Percentiles rank a stretch among this genome's conserved stretches.
phyloP scores from a whole-genome alignment of 2,329 filamentous ascomycete genomes.

The Talaromyces sp. region DNA sequence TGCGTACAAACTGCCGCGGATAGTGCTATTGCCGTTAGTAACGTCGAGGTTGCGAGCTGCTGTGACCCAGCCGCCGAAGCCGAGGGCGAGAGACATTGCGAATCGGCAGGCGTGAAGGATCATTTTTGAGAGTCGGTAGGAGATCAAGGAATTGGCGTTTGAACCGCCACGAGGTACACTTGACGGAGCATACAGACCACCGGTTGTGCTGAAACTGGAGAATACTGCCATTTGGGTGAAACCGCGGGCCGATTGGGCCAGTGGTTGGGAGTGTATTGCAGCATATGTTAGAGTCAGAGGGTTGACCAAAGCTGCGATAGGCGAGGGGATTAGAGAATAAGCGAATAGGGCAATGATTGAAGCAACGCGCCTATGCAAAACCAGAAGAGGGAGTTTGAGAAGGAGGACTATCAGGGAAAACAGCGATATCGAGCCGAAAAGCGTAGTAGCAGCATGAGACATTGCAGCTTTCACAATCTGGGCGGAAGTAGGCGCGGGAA shows the following conservation, averaged over 20 bases:
- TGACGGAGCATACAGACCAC: constrained; percentile 51
- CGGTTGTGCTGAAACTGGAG: constrained; percentile 64
- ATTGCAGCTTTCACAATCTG: constrained; percentile 82
- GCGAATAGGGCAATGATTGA: constrained; percentile 67
- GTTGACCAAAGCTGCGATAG: constrained; percentile 81
- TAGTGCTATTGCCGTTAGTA: constrained; percentile 40
- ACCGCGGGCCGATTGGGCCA: constrained; percentile 73
- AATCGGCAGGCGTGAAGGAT: constrained; percentile 86
- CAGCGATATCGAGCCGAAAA: constrained; percentile 89
- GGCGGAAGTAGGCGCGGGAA: constrained; percentile 70
- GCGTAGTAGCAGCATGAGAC: constrained; percentile 74
- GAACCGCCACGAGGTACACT: constrained; percentile 41
- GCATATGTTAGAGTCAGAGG: constrained; percentile 89
- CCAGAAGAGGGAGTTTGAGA: constrained; percentile 77
- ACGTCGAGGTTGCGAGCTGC: constrained; percentile 76
- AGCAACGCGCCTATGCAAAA: constrained; percentile 74
- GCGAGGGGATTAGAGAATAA: constrained; percentile 78
- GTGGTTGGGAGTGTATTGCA: constrained; percentile 84
- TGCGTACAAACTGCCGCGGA: constrained; percentile 83
- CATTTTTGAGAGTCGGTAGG: constrained; percentile 87
- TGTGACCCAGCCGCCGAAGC: constrained; percentile 94
- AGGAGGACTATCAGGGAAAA: constrained; percentile 77
- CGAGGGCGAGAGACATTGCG: constrained; percentile 84
- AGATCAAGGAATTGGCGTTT: constrained; percentile 59
- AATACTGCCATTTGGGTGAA: constrained; percentile 81